Base-by-base conservation (phyloP, 768 basidiomycete species). In the Pleurotus cornucopiae region DNA sequence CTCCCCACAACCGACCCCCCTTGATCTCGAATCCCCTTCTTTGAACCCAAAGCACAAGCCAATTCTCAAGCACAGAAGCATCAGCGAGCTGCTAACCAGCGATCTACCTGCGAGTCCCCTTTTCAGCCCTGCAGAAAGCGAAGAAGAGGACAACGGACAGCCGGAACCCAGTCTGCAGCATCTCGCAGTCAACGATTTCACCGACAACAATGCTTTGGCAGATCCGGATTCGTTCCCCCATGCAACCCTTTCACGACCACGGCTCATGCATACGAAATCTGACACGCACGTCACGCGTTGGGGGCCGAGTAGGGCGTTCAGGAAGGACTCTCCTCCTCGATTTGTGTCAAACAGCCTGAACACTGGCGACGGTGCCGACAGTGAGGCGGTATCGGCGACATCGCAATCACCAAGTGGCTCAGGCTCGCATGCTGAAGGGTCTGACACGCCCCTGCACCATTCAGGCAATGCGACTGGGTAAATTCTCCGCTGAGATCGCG, bases 51-150 rank as follows among this genome's bases (percentile, higher is more conserved):
- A 71, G 58, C 73, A 65, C 68, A 98, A 98, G 72, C 91, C 96
- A 54, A 99, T 99, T 60, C 82, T 99, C 62, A 99, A 99, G 73
- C 90, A 95, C 69, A 87, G 96, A 16, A 94, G 91, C 62, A 88
- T 98, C 60, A 82, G 85, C 64, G 89, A 99, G 68, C 83, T 96
- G 58, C 88, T 99, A 58, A 85, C 86, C 6, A 83, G 84, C 59
- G 88, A 90, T 57, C 76, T 84, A 46, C 83, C 84, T 0, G 71
- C 76, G 9, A 82, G 82, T 2, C 85, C 86, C 46, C 61, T 84
- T n/a, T 82, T 85, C 61, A 84, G 83, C 59, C 78, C 82, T 3
- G 65, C 73, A 13, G 84, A 83, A 18, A 81, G 79, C 25, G 76
- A 77, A 37, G 81, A 81, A 25, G 80, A 83, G n/a, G 66, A 71